Evolutionary conservation across 2,329 filamentous ascomycete genomes (phyloP), one percentile per base, ranked within the genome.

Genomic region (Monosporascus sp.): DNA sequence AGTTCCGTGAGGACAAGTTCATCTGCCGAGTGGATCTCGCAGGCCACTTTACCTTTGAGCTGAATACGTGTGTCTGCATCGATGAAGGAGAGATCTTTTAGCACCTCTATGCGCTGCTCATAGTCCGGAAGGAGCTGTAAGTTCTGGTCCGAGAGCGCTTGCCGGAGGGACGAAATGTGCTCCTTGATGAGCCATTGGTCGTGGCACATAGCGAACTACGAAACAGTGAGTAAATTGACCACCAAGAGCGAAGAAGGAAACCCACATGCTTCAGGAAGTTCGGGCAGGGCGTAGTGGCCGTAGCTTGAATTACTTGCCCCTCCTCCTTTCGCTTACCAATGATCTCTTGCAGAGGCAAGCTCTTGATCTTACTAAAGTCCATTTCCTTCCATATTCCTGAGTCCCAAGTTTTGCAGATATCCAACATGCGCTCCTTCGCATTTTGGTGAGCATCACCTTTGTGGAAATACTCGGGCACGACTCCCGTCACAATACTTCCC

Each of bases 41-140:
- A 99, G 5, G 94, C 94, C 22, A 99, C 94, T 70, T 97, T 97
- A 70, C 94, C 94, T 73, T 99, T 99, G 57, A 99, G 82, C 72
- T 95, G 89, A 39, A 99, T 95, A 22, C 93, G 86, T 5, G 86
- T 86, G 45, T 87, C 84, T 4, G 88, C 85, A 64, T 99, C 94
- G 60, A 99, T 88, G 68, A 99, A 99, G 5, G 85, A 87, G 7
- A 99, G 82, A 60, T 97, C 92, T 67, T 90, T 92, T 46, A 99
- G 80, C 0, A 99, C 94, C 57, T 88, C 84, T 38, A 97, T 90
- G 48, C 94, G 87, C 72, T 97, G 94, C 66, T 97, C 89, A 67
- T 99, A 99, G 71, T 99, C 94, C 0, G 94, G 94, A 9, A 99
- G 81, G 5, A 99, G 81, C 66, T 97, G 92, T 2, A 99, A 82